Percentiles rank a stretch among this genome's conserved stretches.
These are phyloP conservation scores for Luzula sylvatica DNA, from an alignment of 176 grass and related monocot genomes.

Conservation along the genomic window DNA sequence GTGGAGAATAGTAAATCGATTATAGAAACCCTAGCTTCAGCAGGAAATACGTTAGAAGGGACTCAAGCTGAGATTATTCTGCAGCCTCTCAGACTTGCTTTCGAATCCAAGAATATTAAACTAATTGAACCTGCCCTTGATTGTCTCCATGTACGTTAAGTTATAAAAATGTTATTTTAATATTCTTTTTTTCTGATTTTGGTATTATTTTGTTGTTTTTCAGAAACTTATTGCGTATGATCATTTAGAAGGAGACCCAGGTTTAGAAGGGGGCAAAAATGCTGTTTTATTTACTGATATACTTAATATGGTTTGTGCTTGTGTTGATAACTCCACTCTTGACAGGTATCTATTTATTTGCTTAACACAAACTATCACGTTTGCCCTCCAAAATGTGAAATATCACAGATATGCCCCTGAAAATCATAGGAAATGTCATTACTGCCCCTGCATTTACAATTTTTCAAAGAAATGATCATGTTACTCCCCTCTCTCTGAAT, in stretches of 20 bases:
- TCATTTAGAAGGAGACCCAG: constrained; percentile 99
- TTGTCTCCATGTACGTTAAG: constrained; percentile 74
- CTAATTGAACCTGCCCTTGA: constrained; percentile 93
- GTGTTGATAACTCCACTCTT: constrained; percentile 87
- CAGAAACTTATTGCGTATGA: constrained; percentile 99
- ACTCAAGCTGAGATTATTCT: constrained; percentile 85
- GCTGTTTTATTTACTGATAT: constrained; percentile 77
- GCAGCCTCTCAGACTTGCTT: constrained; percentile 89
- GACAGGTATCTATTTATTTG: constrained; percentile 52
- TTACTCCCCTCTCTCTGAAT: too few relatives aligned
- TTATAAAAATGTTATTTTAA: constrained; percentile 4
- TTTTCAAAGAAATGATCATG: too few relatives aligned
- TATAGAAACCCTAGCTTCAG: constrained; percentile 65
- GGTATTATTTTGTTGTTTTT: constrained; percentile 8
- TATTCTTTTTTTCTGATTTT: constrained; percentile 6
- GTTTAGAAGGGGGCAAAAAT: constrained; percentile 90
- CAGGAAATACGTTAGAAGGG: constrained; percentile 67
- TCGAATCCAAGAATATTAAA: constrained; percentile 92
- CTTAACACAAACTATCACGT: too few relatives aligned
- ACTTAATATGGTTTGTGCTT: constrained; percentile 76
- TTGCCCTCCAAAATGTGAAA: too few relatives aligned
- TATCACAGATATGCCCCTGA: too few relatives aligned
- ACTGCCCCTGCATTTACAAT: too few relatives aligned
- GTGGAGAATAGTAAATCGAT: constrained; percentile 31
- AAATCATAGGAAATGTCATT: too few relatives aligned